These are phyloP conservation scores for Malus asiatica DNA, from an alignment of 306 rosid species.

Conservation along the genomic window DNA sequence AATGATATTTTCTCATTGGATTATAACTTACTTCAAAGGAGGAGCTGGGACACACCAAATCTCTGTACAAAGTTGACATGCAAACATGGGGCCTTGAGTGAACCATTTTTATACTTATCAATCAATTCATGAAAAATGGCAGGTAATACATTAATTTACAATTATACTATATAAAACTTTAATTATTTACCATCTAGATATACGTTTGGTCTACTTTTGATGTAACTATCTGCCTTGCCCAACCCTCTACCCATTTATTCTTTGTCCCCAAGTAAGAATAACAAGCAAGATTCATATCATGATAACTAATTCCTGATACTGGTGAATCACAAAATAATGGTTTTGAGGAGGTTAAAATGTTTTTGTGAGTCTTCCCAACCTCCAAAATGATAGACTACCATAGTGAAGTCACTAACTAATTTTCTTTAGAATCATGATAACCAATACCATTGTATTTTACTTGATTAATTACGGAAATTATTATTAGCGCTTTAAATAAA, in stretches of 20 bases:
- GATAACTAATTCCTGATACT: too few relatives aligned
- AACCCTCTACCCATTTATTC: neutral
- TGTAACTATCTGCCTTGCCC: neutral
- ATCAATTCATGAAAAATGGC: neutral
- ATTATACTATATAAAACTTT: neutral
- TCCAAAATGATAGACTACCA: too few relatives aligned
- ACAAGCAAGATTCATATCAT: too few relatives aligned
- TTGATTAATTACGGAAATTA: too few relatives aligned
- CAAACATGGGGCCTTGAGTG: neutral
- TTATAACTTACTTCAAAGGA: neutral
- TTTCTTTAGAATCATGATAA: too few relatives aligned
- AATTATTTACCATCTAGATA: neutral
- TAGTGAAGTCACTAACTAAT: too few relatives aligned
- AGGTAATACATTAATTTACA: neutral
- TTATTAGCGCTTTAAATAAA: too few relatives aligned
- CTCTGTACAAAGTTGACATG: neutral
- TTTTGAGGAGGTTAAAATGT: too few relatives aligned
- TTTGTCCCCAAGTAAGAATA: neutral
- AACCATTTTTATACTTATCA: neutral
- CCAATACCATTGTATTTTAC: too few relatives aligned
- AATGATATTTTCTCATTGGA: neutral
- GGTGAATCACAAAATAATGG: too few relatives aligned
- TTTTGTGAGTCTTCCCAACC: rapidly evolving
- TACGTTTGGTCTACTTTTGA: neutral
- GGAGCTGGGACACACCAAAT: neutral